Evolutionary conservation across 202 grass and related monocot genomes (phyloP).

Genomic region (Zoysia matrella): DNA sequence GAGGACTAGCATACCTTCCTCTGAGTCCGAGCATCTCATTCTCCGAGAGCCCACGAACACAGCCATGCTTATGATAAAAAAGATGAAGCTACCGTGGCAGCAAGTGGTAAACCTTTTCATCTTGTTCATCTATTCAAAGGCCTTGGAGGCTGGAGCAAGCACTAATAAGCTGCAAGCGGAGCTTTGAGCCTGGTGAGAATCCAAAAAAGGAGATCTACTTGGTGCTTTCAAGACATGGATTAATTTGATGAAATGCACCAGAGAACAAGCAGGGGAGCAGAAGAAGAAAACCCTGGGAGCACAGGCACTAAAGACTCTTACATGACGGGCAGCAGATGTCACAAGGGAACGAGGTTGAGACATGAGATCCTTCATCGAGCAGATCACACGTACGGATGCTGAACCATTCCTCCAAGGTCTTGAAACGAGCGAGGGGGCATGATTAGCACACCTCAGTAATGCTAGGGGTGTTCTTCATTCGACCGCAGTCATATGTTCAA

Average conservation of each 20-base stretch:
- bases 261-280: conserved; percentile 18
- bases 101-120: conserved; percentile 11
- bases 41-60: too few relatives aligned
- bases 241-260: conserved; percentile 43
- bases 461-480: not conserved
- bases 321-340: conserved; percentile 25
- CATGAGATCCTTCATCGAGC: not conserved
- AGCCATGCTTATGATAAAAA: too few relatives aligned
- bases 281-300: not conserved
- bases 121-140: not conserved
- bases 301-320: not conserved
- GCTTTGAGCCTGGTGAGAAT: conserved; percentile 51
- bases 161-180: conserved; percentile 39
- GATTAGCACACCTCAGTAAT: conserved; percentile 51
- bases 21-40: too few relatives aligned
- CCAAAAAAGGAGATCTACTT: conserved; percentile 58
- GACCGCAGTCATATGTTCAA: conserved; percentile 41
- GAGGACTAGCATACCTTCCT: not conserved
- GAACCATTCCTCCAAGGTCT: conserved; percentile 40
- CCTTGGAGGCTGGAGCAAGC: not conserved
- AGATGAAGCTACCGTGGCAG: not conserved
- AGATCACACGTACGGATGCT: conserved; percentile 25
- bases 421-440: conserved; percentile 18
- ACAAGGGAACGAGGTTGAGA: conserved; percentile 11
- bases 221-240: conserved; percentile 66